phyloP scores from a whole-genome alignment of 2,329 filamentous ascomycete species.

The Colletotrichum musae region DNA sequence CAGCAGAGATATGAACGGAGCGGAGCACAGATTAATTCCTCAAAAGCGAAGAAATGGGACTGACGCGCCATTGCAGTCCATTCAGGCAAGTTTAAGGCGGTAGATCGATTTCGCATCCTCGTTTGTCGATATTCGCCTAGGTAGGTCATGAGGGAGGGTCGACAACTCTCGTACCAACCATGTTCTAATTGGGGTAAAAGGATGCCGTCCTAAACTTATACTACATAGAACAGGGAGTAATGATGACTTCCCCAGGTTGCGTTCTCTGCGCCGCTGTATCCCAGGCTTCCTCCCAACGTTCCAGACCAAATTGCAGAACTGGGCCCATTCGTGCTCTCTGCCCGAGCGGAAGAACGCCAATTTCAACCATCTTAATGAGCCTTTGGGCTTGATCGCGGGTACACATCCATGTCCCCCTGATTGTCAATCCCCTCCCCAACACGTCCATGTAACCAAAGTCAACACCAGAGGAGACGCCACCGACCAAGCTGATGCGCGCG shows the following conservation, averaged over 20 bases:
- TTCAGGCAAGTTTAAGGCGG: not conserved
- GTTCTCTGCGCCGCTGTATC: not conserved
- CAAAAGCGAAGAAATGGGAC: not conserved
- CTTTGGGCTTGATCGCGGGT: conserved; percentile 5
- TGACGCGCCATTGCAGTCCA: not conserved
- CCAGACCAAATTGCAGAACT: not conserved
- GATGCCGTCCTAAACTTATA: too few species aligned
- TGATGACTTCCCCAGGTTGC: not conserved
- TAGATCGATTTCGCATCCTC: not conserved
- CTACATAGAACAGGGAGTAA: too few species aligned
- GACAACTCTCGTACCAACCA: not conserved
- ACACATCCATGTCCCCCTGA: conserved; percentile 17
- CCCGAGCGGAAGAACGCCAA: conserved; percentile 9
- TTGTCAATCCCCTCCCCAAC: conserved; percentile 3
- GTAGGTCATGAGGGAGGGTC: not conserved
- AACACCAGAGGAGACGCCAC: conserved; percentile 2
- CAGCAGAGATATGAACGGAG: conserved; percentile 12
- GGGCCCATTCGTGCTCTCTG: conserved; percentile 3
- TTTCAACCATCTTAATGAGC: conserved; percentile 24
- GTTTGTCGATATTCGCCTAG: conserved; percentile 11
- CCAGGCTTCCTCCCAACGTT: conserved; percentile 6
- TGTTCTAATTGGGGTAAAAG: too few species aligned
- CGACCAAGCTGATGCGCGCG: conserved; percentile 8
- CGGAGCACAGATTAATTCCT: not conserved
- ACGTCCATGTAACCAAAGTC: conserved; percentile 26